Evolutionary conservation across 345 rosid genomes (phyloP), one percentile per base, ranked within the genome.

Genomic region (Hibiscus tridactylites): DNA sequence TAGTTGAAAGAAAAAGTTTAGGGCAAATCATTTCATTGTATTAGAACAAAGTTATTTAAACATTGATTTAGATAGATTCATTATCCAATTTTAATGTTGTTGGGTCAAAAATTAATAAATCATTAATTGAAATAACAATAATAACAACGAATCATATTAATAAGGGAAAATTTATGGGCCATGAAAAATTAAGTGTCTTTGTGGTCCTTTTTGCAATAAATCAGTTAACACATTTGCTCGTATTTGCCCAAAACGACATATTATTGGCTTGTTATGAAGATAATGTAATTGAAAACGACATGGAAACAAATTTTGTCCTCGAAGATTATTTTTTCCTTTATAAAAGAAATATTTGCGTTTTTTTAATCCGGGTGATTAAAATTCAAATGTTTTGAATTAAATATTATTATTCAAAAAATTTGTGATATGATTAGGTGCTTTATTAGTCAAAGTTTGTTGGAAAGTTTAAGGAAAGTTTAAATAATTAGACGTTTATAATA

Each of bases 231-330:
- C 26, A 29, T 50, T 29, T 50, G 59, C 71, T 68, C 53, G 50
- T 7, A 50, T 68, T 50, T 28, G 71, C 71, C 71, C 60, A 2
- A 50, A 50, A 29, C 28, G 60, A 39, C 44, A 8, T 39, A 39
- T 57, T 52, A 50, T 50, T 50, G 46, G n/a, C 60, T 50, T 50
- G 44, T 16, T 67, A 3, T 16, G 60, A 68, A 68, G 28, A 68
- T 68, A n/a, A 31, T 68, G 28, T 28, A 52, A 50, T 50, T 29
- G 71, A 68, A 68, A 50, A 68, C 0, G 60, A 68, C 9, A n/a
- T n/a, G 46, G 5, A 68, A 31, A 29, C 60, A 29, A 68, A 68
- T 28, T 49, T 49, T 68, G 71, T 68, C 71, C 71, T 16, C 29
- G 39, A 13, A 37, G 42, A 28, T 3, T 2, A 10, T 1, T 21